Conservation (phyloP, 1,284 basidiomycete genomes). For the Vanrija humicola region DNA sequence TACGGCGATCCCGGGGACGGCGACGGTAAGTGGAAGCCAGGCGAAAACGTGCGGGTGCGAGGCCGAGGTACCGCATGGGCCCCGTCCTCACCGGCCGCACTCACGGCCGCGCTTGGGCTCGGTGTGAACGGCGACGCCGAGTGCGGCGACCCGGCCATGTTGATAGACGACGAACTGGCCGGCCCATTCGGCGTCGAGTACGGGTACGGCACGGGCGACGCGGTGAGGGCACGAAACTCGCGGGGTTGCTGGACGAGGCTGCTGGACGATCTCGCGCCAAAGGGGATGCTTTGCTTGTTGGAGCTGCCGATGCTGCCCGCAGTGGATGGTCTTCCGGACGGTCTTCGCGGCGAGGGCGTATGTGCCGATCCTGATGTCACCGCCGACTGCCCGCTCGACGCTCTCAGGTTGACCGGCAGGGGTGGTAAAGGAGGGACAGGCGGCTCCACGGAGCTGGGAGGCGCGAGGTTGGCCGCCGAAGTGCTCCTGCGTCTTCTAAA, state of each 20-base stretch:
- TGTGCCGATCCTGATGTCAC: too few relatives aligned
- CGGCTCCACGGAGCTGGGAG: conserved; percentile 9
- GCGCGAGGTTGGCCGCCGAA: conserved; percentile 16
- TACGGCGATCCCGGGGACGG: conserved; percentile 40
- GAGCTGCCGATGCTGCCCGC: not conserved
- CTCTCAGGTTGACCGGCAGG: conserved; percentile 21
- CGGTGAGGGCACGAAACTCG: not conserved
- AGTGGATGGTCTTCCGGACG: not conserved
- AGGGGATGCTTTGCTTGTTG: not conserved
- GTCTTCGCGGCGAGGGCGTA: too few relatives aligned
- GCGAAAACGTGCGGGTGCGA: conserved; percentile 33
- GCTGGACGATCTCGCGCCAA: conserved; percentile 2
- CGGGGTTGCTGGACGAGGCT: conserved; percentile 1
- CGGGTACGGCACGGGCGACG: too few relatives aligned
- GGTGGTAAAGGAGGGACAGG: conserved; percentile 34
- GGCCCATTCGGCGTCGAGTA: conserved; percentile 1
- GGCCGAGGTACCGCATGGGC: not conserved
- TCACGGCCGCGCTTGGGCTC: not conserved
- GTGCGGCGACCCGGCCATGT: conserved; percentile 13
- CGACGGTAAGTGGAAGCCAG: conserved; percentile 41
- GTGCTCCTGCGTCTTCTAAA: conserved; percentile 23
- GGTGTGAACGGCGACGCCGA: not conserved
- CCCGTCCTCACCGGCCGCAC: too few relatives aligned
- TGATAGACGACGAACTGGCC: conserved; percentile 27
- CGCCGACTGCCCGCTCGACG: conserved; percentile 16